Conservation (phyloP, 1,284 basidiomycete genomes). For the Leccinum subrobustum region DNA sequence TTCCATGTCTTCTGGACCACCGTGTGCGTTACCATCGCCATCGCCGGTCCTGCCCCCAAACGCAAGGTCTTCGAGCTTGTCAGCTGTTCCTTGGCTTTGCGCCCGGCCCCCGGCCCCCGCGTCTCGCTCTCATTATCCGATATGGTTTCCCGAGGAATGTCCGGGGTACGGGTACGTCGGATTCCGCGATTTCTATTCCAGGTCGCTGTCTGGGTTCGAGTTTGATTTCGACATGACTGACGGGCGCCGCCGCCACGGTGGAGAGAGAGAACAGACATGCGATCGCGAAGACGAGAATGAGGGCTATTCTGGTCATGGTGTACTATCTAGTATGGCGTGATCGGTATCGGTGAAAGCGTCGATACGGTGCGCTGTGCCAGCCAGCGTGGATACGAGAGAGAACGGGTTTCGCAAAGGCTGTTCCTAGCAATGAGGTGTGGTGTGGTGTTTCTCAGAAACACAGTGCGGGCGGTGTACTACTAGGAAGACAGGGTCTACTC, state of each 20-base stretch:
- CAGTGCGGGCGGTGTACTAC: slow-evolving; percentile 56
- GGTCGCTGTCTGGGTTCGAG: neutral
- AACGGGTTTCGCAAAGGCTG: neutral
- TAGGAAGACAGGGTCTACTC: neutral
- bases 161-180: slow-evolving; percentile 13
- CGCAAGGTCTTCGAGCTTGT: neutral
- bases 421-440: neutral
- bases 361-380: neutral
- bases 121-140: neutral
- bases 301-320: slow-evolving; percentile 7
- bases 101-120: neutral
- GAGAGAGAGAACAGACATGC: slow-evolving; percentile 12
- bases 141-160: slow-evolving; percentile 24
- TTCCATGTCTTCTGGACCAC: neutral
- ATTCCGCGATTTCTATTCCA: neutral
- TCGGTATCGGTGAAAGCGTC: neutral
- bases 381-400: neutral
- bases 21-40: neutral
- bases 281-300: slow-evolving; percentile 6
- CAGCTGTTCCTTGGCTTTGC: neutral
- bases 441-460: neutral
- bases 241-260: neutral
- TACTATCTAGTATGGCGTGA: neutral
- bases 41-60: neutral
- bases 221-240: neutral